Base-by-base conservation (phyloP, 768 basidiomycete species). In the Pleurotus salmoneostramineus region DNA sequence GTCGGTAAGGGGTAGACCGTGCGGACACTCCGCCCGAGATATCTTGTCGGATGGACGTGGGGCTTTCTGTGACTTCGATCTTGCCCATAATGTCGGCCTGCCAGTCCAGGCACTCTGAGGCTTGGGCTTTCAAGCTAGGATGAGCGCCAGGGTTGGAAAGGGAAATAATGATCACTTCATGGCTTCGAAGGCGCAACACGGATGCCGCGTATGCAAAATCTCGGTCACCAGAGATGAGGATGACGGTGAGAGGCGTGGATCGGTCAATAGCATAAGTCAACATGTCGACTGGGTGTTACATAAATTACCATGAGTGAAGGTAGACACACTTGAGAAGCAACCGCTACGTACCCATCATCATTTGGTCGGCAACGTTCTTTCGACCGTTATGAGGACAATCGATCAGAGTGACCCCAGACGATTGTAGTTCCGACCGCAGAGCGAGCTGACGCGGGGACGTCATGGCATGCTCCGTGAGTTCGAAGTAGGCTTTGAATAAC, bases 131-230 rank as follows among this genome's bases (percentile, higher is more conserved):
- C 37, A 88, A 71, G 60, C 76, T 81, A 14, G 68, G 62, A 44
- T 82, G 76, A 3, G 72, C 66, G 6, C 67, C 69, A 12, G 71
- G 67, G 34, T 60, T 5, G 4, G 60, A 46, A 33, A 72, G 75
- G n/a, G 75, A 74, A 45, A 88, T 68, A 27, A 87, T 60, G 47
- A 86, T 70, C 36, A 87, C 77, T 14, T 72, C 69, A 65, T 83
- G 84, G 46, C 71, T 71, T 58, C 84, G 78, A 54, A 83, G 73
- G 34, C 81, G 78, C 48, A 89, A 70, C 36, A 74, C 72, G 1
- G 86, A 81, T 46, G 87, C 67, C n/a, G 82, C 81, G 64, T 87
- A 88, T 3, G 81, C 79, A 62, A 87, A 83, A 65, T 88, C 87
- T 43, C 84, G 76, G 68, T 89, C 86, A 14, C 82, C 84, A 0